These are phyloP conservation scores for Coemansia aciculifera DNA, from an alignment of 192 early-diverging fungal genomes.

Conservation along the genomic window DNA sequence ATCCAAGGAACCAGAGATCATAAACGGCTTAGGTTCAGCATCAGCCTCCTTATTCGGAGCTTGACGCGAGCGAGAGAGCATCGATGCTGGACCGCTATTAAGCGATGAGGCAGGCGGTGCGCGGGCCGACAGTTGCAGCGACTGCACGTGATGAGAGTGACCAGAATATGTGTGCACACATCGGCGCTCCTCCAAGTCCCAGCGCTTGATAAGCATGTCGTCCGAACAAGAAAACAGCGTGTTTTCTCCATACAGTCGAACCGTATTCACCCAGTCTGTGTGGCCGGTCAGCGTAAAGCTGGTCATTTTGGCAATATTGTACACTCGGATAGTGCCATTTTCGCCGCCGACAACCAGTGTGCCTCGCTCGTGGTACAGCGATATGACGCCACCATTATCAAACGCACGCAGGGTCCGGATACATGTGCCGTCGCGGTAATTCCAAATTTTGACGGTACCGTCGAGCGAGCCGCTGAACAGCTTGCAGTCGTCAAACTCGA, in stretches of 20 bases:
- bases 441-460: constrained; percentile 90
- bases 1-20: constrained; percentile 86
- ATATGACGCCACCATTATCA: constrained; percentile 73
- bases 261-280: constrained; percentile 88
- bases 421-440: constrained; percentile 83
- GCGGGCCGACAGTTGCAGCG: constrained; percentile 46
- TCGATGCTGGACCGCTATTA: not conserved
- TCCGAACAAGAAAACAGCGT: constrained; percentile 83
- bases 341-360: constrained; percentile 84
- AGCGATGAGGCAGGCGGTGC: constrained; percentile 17
- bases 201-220: constrained; percentile 80
- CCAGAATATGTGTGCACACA: constrained; percentile 70
- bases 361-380: constrained; percentile 75
- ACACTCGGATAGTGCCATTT: constrained; percentile 84
- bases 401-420: constrained; percentile 68
- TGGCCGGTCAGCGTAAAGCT: constrained; percentile 77
- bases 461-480: constrained; percentile 94
- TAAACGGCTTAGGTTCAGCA: constrained; percentile 36
- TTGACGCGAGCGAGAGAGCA: not conserved
- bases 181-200: constrained; percentile 75
- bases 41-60: not conserved
- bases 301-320: constrained; percentile 66
- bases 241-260: constrained; percentile 71
- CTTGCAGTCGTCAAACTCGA: constrained; percentile 94
- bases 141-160: constrained; percentile 77